phyloP scores from a whole-genome alignment of 2,329 filamentous ascomycete genomes.

The Diaporthe capsici region DNA sequence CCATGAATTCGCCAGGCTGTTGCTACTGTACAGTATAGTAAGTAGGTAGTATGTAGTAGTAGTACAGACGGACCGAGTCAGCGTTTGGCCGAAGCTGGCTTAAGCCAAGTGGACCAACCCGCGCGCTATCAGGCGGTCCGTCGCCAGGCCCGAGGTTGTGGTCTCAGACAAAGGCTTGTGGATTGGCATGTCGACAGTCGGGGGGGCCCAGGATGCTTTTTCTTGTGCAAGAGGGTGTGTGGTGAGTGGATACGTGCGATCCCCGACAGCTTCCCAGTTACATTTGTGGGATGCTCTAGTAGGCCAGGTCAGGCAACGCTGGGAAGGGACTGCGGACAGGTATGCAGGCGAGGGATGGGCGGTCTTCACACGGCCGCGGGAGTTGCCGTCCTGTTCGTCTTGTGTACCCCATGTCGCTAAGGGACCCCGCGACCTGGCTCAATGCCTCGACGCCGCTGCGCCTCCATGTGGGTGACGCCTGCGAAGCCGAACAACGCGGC shows the following conservation, averaged over 20 bases:
- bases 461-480: background rate
- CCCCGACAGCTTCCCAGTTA: conserved; percentile 25
- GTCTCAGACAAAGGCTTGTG: conserved; percentile 38
- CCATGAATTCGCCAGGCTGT: conserved; percentile 2
- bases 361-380: conserved; percentile 28
- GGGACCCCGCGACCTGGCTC: conserved; percentile 24
- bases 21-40: background rate
- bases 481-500: background rate
- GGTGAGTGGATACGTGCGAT: conserved; percentile 21
- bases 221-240: conserved; percentile 24
- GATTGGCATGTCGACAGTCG: conserved; percentile 29
- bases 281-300: conserved; percentile 24
- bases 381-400: conserved; percentile 40
- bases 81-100: conserved; percentile 32
- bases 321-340: conserved; percentile 19
- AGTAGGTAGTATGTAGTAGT: background rate
- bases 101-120: conserved; percentile 22
- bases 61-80: conserved; percentile 34
- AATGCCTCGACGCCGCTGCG: conserved; percentile 17
- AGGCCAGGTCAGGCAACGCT: conserved; percentile 9
- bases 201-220: conserved; percentile 30
- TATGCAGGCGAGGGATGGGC: conserved; percentile 17
- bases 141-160: conserved; percentile 36
- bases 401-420: conserved; percentile 27
- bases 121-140: conserved; percentile 33